Evolutionary conservation across 2,329 filamentous ascomycete genomes (phyloP).

Genomic region (Myriangium duriaei): DNA sequence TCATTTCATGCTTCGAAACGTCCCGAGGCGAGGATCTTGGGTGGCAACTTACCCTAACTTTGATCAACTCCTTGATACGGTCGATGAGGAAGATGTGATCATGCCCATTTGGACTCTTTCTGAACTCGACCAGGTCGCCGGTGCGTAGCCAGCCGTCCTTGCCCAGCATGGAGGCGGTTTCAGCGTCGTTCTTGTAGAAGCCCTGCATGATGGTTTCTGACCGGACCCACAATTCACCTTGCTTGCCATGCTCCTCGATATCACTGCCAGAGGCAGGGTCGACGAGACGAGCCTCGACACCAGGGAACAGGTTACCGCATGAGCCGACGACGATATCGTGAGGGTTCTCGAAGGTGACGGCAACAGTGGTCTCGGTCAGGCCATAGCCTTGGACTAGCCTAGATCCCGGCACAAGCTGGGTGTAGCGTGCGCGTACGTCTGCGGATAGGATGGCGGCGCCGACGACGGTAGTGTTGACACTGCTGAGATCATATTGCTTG

Average conservation of each 20-base stretch:
- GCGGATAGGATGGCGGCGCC: background rate
- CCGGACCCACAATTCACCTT: slow-evolving; percentile 31
- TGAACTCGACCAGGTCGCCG: slow-evolving; percentile 28
- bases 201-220: slow-evolving; percentile 28
- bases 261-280: slow-evolving; percentile 12
- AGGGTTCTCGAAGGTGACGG: background rate
- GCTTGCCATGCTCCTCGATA: slow-evolving; percentile 18
- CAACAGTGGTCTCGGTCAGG: background rate
- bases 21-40: no score
- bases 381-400: slow-evolving; percentile 4
- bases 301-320: background rate
- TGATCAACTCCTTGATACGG: slow-evolving; percentile 25
- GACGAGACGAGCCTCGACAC: background rate
- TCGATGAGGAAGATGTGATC: slow-evolving; percentile 20
- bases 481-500: background rate
- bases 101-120: slow-evolving; percentile 7
- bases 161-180: slow-evolving; percentile 15
- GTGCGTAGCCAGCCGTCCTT: slow-evolving; percentile 14
- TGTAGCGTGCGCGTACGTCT: background rate
- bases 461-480: background rate
- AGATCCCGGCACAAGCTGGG: background rate
- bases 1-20: no score
- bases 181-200: slow-evolving; percentile 23
- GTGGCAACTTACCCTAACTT: slow-evolving; percentile 17
- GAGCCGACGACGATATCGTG: background rate